Evolutionary conservation across 805 yeast species (phyloP), one percentile per base, ranked within the genome.

Genomic region (Tetrapisispora phaffii): DNA sequence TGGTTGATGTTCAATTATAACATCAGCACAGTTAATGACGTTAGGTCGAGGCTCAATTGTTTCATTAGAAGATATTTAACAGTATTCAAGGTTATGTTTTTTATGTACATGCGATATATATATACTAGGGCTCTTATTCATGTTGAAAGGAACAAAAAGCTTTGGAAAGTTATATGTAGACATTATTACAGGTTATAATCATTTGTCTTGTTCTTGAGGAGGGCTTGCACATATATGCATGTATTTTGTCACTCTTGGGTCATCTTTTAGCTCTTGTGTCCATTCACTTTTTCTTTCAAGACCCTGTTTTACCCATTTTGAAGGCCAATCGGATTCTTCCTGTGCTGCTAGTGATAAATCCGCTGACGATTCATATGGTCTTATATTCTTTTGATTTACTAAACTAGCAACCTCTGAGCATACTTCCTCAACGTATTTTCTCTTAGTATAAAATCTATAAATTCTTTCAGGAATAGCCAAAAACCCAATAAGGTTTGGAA

Each of bases 241-340:
- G 41, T 39, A 4, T 45, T 34, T 16, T 8, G 33, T 28, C 10
- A 90, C 77, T 48, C 95, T 69, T 8, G 76, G 77, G 58, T 90
- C 97, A 24, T 76, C 76, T 7, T 59, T 69, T 39, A 89, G 67
- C 23, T 82, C 89, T 57, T 79, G 79, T 45, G 82, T 79, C 98
- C 98, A 90, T 60, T 90, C 97, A 51, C 95, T 82, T 34, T 76
- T 68, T 51, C 78, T 82, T 43, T 77, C 83, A 39, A 64, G 60
- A n/a, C 96, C 95, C 47, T 72, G 74, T 52, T 78, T 73, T 29
- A 85, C 83, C 96, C 97, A 90, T 47, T 74, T 73, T 44, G 69
- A 63, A 13, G 96, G 96, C 97, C 97, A 90, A 51, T 85, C 90
- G 6, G 62, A 56, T 61, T 88, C 96, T 35, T 70, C 77, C 17